Evolutionary conservation across 768 basidiomycete genomes (phyloP), one percentile per base, ranked within the genome.

Genomic region (Lactarius hengduanensis): DNA sequence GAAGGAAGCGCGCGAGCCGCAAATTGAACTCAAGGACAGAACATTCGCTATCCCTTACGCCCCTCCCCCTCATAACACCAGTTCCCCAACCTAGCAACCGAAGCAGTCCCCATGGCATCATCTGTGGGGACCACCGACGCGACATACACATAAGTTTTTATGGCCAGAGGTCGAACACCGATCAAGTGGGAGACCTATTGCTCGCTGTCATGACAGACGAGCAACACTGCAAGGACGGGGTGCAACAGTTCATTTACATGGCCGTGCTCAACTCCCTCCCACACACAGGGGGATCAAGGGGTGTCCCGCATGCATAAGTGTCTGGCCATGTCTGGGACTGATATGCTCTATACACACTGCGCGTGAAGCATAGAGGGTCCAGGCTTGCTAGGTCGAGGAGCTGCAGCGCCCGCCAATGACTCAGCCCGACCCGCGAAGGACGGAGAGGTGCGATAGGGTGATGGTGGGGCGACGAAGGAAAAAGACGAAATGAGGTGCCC

Each of bases 11-110:
- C 74, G 76, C 79, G 82, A 79, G 83, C 85, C 80, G 82, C 86
- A 83, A 86, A 87, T 84, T 86, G 83, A 79, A 84, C 86, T 87
- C 70, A 87, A 87, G 83, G 80, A 80, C 79, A 73, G 58, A 72
- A 69, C 65, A 62, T 65, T 50, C 47, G 61, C 60, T 38, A 28
- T 50, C 66, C 57, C 61, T 28, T 64, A 61, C 41, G 22, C 57
- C 64, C 41, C 62, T 64, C 38, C 70, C 62, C 70, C 69, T 61
- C 68, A 38, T 70, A 54, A 54, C 71, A 70, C 68, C 71, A 63
- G 56, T 59, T 59, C 68, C 66, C 38, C 22, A 26, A 34, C 63
- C 64, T 69, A 64, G 71, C 73, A 71, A 62, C 47, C 70, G 50
- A 32, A 26, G 54, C 18, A 43, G 40, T 45, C 40, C 34, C 30